Conservation (phyloP, 148 eudicot genomes). For the Amaranthus cruentus region DNA sequence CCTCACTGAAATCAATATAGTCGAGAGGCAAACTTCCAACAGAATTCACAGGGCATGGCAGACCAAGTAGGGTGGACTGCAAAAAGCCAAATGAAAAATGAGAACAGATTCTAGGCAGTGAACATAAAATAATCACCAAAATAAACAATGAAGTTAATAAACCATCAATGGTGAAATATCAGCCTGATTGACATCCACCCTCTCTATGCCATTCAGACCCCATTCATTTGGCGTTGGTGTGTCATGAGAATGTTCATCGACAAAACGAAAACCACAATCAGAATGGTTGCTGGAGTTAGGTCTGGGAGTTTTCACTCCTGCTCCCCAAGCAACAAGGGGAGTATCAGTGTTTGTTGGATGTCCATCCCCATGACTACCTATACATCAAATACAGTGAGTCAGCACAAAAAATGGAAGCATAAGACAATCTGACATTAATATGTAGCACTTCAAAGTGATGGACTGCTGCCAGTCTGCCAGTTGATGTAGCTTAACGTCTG, state of each 20-base stretch:
- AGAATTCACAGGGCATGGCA: slow-evolving; percentile 87
- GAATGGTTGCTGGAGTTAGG: slow-evolving; percentile 53
- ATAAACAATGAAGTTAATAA: slow-evolving; percentile 20
- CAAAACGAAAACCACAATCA: slow-evolving; percentile 56
- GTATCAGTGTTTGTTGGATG: slow-evolving; percentile 88
- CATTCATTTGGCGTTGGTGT: slow-evolving; percentile 75
- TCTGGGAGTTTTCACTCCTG: slow-evolving; percentile 74
- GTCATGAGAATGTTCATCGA: slow-evolving; percentile 85
- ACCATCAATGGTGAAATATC: slow-evolving; percentile 98
- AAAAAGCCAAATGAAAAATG: slow-evolving; percentile 26
- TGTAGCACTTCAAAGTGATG: slow-evolving; percentile 2
- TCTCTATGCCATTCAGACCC: slow-evolving; percentile 79
- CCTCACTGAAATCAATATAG: slow-evolving; percentile 60
- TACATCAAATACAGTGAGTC: slow-evolving; percentile 21
- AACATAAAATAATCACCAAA: background rate
- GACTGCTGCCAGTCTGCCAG: background rate
- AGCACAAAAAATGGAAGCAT: slow-evolving; percentile 14
- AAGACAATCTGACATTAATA: background rate
- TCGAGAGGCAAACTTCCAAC: slow-evolving; percentile 88
- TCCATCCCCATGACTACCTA: slow-evolving; percentile 99
- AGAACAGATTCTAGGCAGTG: slow-evolving; percentile 19
- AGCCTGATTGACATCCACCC: slow-evolving; percentile 98
- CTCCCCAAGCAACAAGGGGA: slow-evolving; percentile 98
- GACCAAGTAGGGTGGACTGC: slow-evolving; percentile 94
- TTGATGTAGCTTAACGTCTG: too few species aligned